Base-by-base conservation (phyloP, 352 stramenopile species). In the Globisporangium apiculatum region DNA sequence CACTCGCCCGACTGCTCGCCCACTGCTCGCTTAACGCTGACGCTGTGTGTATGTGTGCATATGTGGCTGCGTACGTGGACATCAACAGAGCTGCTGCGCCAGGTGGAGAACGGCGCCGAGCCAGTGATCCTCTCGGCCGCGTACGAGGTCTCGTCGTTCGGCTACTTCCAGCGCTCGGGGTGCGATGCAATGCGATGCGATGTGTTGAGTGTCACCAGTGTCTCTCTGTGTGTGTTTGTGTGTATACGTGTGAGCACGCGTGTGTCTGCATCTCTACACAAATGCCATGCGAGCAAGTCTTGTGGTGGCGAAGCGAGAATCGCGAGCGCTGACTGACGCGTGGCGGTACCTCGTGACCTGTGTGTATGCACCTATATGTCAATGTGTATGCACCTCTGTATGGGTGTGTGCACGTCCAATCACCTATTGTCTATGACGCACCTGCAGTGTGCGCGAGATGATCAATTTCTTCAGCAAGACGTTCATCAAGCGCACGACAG, bases 401-500 rank as follows among this genome's bases (percentile, higher is more conserved):
- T 24, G 17, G 15, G 41, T 50, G 24, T 36, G 42, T 14, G 18
- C 12, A 35, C 24, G 24, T 31, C 24, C 24, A 31, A 31, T 31
- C 24, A 2, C 24, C 2, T 31, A 3, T 31, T 31, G 24, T 31
- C 24, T 31, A 31, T 31, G 24, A 31, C 24, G 24, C 24, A 31
- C 24, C 24, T 31, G 24, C 61, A 97, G 90, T 15, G 80, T 99
- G 15, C 96, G 96, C 61, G 94, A 99, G 81, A 99, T 99, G 94
- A 89, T 99, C 56, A 98, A 96, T 57, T 99, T 99, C 73, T 98
- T 99, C 78, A 98, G 91, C 68, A 98, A 98, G 73, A 99, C 96
- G 60, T 98, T 99, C 67, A 91, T 98, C 57, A 98, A 99, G 79
- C 80, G 97, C 64, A 99, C 96, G 51, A 80, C 96, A 65, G 75